These are phyloP conservation scores for Hawksworthiomyces lignivorus DNA, from an alignment of 2,329 filamentous ascomycete genomes.

Conservation along the genomic window DNA sequence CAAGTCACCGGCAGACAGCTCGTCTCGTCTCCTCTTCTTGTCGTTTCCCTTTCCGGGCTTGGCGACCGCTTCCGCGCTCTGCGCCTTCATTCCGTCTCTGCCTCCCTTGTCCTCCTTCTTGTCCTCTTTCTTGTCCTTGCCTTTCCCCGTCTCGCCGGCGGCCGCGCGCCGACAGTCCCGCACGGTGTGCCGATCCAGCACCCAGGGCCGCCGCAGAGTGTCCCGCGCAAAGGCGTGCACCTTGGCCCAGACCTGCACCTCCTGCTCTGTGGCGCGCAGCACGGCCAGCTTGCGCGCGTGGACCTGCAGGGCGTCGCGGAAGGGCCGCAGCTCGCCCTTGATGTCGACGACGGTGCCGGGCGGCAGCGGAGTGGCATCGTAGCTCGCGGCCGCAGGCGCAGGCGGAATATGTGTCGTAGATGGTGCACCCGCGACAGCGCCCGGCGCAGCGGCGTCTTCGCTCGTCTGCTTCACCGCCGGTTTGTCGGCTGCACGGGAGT, in stretches of 20 bases:
- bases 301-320: slow-evolving; percentile 40
- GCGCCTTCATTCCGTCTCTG: background rate
- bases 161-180: slow-evolving; percentile 42
- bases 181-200: slow-evolving; percentile 40
- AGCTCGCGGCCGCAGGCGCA: background rate
- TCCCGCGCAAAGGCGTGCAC: slow-evolving; percentile 39
- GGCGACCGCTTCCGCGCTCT: too few relatives aligned
- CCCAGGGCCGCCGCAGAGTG: slow-evolving; percentile 47
- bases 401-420: too few relatives aligned
- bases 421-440: too few relatives aligned
- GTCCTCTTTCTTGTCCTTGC: too few relatives aligned
- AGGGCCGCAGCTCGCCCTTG: slow-evolving; percentile 44
- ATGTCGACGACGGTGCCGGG: slow-evolving; percentile 47
- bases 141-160: slow-evolving; percentile 20
- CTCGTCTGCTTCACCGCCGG: too few relatives aligned
- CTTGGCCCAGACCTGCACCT: slow-evolving; percentile 54
- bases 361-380: background rate
- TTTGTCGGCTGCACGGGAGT: too few relatives aligned
- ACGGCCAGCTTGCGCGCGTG: slow-evolving; percentile 42
- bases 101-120: too few relatives aligned
- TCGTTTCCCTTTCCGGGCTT: too few relatives aligned
- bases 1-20: too few relatives aligned
- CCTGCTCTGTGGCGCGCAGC: slow-evolving; percentile 45
- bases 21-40: too few relatives aligned
- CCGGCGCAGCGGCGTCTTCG: too few relatives aligned